These are phyloP conservation scores for Phaeotremella skinneri DNA, from an alignment of 768 basidiomycete genomes.

Conservation along the genomic window DNA sequence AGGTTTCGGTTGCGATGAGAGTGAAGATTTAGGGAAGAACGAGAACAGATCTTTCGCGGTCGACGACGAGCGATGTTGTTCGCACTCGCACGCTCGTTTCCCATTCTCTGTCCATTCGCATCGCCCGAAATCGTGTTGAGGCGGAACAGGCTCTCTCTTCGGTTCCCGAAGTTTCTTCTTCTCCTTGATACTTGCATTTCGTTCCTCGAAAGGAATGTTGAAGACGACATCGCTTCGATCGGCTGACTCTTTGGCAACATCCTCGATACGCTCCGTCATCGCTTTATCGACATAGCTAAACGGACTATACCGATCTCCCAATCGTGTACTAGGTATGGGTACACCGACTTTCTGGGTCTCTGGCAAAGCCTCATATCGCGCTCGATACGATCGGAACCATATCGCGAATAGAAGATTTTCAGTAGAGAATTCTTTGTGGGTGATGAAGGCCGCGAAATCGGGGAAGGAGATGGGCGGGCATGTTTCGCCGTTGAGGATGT, in stretches of 20 bases:
- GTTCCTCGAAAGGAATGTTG: not conserved
- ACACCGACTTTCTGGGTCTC: slow-evolving; percentile 15
- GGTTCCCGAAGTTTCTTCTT: slow-evolving; percentile 7
- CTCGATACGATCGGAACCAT: slow-evolving; percentile 42
- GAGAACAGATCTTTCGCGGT: not conserved
- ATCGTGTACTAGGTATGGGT: slow-evolving; percentile 34
- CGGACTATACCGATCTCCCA: slow-evolving; percentile 37
- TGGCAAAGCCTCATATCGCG: slow-evolving; percentile 25
- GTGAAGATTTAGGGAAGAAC: not conserved
- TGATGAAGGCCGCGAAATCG: slow-evolving; percentile 42
- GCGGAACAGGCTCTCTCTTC: slow-evolving; percentile 4
- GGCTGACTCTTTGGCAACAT: not conserved
- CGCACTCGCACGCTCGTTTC: slow-evolving; percentile 7
- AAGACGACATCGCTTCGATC: not conserved
- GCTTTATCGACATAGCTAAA: slow-evolving; percentile 36
- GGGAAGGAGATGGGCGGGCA: slow-evolving; percentile 43
- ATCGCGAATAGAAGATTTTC: slow-evolving; percentile 46
- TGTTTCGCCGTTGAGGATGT: slow-evolving; percentile 43
- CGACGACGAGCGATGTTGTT: not conserved
- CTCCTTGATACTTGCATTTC: not conserved
- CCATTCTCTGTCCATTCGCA: slow-evolving; percentile 14
- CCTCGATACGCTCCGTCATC: not conserved
- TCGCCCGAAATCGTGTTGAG: slow-evolving; percentile 5
- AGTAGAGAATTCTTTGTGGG: slow-evolving; percentile 39
- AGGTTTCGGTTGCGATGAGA: slow-evolving; percentile 6